These are phyloP conservation scores for Ophiostoma perfectum DNA, from an alignment of 2,329 filamentous ascomycete species.

Conservation along the genomic window DNA sequence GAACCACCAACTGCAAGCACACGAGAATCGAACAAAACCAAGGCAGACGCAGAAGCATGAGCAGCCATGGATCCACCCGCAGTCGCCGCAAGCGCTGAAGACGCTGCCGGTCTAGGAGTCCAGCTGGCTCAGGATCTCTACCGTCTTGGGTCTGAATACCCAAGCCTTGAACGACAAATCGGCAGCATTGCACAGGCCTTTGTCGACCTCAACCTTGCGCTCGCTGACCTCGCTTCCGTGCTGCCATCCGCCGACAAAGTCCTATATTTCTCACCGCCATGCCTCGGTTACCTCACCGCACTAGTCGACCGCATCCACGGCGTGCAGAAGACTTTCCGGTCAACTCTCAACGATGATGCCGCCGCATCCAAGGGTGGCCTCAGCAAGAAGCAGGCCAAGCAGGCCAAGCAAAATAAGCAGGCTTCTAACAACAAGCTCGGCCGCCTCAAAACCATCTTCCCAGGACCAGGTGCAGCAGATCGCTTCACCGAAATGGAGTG, in stretches of 20 bases:
- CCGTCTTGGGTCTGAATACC: conserved; percentile 22
- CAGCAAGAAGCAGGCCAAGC: conserved; percentile 11
- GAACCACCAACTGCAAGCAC: neutral
- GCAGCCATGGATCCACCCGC: conserved; percentile 21
- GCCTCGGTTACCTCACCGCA: conserved; percentile 14
- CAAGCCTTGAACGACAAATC: conserved; percentile 23
- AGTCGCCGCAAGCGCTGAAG: conserved; percentile 23
- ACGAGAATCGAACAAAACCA: neutral
- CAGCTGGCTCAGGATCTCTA: conserved; percentile 25
- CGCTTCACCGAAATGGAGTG: conserved; percentile 26
- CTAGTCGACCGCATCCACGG: conserved; percentile 22
- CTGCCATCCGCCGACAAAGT: neutral
- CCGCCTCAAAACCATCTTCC: conserved; percentile 24
- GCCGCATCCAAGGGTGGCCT: conserved; percentile 2
- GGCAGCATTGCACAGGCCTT: conserved; percentile 26
- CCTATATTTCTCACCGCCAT: neutral
- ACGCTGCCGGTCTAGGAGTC: conserved; percentile 24
- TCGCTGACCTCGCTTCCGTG: conserved; percentile 22
- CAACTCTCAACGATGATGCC: conserved; percentile 8
- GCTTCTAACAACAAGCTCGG: conserved; percentile 16
- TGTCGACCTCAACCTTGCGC: conserved; percentile 24
- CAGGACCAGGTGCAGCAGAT: conserved; percentile 17
- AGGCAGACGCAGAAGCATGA: conserved; percentile 17
- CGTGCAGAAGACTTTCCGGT: conserved; percentile 19
- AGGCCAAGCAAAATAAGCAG: conserved; percentile 17